A percentile compares a stretch with the other conserved stretches of the same genome.
These are phyloP conservation scores for Ceratobasidium sp. DNA, from an alignment of 1,284 basidiomycete species.

Conservation along the genomic window DNA sequence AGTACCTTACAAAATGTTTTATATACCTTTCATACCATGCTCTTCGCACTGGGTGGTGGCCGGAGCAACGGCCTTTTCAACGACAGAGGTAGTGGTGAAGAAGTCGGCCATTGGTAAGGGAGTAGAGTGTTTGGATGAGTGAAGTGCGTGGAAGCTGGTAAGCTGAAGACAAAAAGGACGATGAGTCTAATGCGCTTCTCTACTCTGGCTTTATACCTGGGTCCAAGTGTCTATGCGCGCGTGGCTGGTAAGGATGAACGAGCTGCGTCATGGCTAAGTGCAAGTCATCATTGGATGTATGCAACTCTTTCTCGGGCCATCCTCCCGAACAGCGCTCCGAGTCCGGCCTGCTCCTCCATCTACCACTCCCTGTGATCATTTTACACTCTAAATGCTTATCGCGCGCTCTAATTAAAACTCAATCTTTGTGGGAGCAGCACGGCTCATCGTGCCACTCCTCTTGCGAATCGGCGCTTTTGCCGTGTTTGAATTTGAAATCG, in stretches of 20 bases:
- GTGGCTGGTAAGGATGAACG: neutral
- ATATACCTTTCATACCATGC: neutral
- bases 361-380: neutral
- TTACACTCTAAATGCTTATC: slow-evolving; percentile 3
- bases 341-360: neutral
- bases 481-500: neutral
- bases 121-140: neutral
- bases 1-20: too few species aligned
- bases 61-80: slow-evolving; percentile 1
- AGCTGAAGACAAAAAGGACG: neutral
- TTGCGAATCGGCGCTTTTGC: slow-evolving; percentile 6
- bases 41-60: slow-evolving; percentile 1
- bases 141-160: too few species aligned
- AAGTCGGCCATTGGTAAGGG: slow-evolving; percentile 26
- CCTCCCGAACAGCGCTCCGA: neutral
- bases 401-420: neutral
- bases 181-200: neutral
- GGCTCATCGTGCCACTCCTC: neutral
- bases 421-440: neutral
- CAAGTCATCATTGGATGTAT: slow-evolving; percentile 12
- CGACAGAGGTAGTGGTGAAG: slow-evolving; percentile 32
- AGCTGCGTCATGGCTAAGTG: neutral
- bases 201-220: neutral
- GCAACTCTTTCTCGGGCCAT: neutral
- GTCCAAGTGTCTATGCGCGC: neutral